Evolutionary conservation across 139 green algal genomes (phyloP).

Genomic region (Mesostigma viride): DNA sequence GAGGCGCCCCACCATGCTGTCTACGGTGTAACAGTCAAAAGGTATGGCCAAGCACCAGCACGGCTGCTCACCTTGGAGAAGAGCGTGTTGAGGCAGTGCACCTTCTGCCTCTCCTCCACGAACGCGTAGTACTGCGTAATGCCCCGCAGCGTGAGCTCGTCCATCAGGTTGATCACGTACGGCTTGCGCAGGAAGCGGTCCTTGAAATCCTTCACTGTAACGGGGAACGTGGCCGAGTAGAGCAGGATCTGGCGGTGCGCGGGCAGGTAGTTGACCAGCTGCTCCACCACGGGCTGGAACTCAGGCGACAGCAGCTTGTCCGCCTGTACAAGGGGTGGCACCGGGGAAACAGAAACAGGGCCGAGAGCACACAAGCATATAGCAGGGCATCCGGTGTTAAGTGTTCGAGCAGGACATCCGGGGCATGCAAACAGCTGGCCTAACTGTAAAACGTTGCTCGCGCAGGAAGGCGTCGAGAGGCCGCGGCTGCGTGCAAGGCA

Average conservation of each 20-base stretch:
- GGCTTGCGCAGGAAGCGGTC: slow-evolving; percentile 91
- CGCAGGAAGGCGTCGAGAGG: too few relatives aligned
- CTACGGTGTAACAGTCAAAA: too few relatives aligned
- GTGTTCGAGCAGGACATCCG: too few relatives aligned
- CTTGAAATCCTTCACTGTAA: slow-evolving; percentile 97
- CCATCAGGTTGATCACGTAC: slow-evolving; percentile 99
- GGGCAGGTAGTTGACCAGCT: slow-evolving; percentile 78
- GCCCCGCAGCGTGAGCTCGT: slow-evolving; percentile 97
- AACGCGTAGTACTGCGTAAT: slow-evolving; percentile 97
- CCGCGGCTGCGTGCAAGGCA: too few relatives aligned
- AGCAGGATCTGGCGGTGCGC: slow-evolving; percentile 87
- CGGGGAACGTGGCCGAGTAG: slow-evolving; percentile 94
- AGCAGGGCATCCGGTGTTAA: too few relatives aligned
- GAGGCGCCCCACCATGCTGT: too few relatives aligned
- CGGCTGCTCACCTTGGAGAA: slow-evolving; percentile 91
- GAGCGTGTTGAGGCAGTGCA: slow-evolving; percentile 81
- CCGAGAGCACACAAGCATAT: too few relatives aligned
- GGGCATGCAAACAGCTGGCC: too few relatives aligned
- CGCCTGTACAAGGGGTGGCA: too few relatives aligned
- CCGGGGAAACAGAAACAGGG: too few relatives aligned
- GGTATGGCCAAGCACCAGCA: too few relatives aligned
- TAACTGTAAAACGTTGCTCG: too few relatives aligned
- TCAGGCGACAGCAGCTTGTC: slow-evolving; percentile 94
- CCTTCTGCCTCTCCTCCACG: slow-evolving; percentile 97
- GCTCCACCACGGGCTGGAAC: slow-evolving; percentile 91